These are phyloP conservation scores for Drechmeria coniospora DNA, from an alignment of 2,329 filamentous ascomycete genomes.

Conservation along the genomic window DNA sequence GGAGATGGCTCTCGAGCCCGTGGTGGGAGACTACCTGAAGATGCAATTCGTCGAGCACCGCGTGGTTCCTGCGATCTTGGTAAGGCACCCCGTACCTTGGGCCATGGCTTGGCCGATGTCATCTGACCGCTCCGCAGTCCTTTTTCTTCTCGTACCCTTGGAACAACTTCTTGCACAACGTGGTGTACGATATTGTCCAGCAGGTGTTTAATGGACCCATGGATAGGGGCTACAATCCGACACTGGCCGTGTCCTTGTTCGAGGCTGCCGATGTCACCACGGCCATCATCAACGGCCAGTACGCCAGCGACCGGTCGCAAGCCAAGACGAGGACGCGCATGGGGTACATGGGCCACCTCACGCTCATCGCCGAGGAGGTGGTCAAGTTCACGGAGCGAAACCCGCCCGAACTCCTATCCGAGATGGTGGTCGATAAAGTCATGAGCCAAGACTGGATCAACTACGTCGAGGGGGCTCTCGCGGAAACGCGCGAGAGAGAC, in stretches of 20 bases:
- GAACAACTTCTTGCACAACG: slow-evolving; percentile 99
- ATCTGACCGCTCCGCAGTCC: slow-evolving; percentile 36
- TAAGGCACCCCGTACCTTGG: slow-evolving; percentile 32
- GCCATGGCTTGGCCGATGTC: not conserved
- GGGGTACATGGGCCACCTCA: slow-evolving; percentile 97
- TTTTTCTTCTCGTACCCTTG: slow-evolving; percentile 98
- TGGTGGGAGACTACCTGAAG: slow-evolving; percentile 90
- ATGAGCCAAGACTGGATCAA: slow-evolving; percentile 84
- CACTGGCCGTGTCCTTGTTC: slow-evolving; percentile 82
- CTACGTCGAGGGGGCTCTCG: slow-evolving; percentile 84
- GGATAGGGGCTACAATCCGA: slow-evolving; percentile 87
- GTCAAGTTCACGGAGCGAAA: slow-evolving; percentile 96
- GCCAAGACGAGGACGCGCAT: slow-evolving; percentile 73
- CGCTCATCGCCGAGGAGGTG: slow-evolving; percentile 92
- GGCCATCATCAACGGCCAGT: slow-evolving; percentile 82
- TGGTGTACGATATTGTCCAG: slow-evolving; percentile 97
- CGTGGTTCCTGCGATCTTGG: slow-evolving; percentile 89
- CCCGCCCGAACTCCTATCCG: slow-evolving; percentile 72
- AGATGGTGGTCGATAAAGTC: slow-evolving; percentile 72
- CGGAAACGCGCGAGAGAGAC: slow-evolving; percentile 86
- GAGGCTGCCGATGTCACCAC: slow-evolving; percentile 80
- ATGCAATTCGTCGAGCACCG: slow-evolving; percentile 90
- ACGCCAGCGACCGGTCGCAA: slow-evolving; percentile 74
- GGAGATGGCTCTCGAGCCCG: slow-evolving; percentile 33
- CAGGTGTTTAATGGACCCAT: slow-evolving; percentile 98